phyloP scores from a whole-genome alignment of 331 rosid genomes.

The Pyracantha coccinea region DNA sequence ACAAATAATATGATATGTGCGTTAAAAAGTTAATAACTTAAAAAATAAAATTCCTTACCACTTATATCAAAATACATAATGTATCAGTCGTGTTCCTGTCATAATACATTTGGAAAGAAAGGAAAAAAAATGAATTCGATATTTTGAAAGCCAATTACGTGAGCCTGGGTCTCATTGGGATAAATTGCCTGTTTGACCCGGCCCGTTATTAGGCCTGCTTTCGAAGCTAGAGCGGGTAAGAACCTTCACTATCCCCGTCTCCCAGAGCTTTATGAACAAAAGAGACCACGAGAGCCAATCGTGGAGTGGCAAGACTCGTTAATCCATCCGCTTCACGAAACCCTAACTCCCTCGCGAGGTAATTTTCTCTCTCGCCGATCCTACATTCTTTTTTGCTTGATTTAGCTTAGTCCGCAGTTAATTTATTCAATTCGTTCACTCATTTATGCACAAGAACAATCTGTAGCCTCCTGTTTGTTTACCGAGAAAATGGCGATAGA shows the following conservation, averaged over 20 bases:
- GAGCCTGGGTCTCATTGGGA: not conserved
- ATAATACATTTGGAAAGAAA: no score
- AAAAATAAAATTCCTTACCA: fast-evolving
- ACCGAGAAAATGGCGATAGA: not conserved
- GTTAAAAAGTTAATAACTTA: no score
- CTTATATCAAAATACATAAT: fast-evolving
- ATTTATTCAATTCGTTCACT: not conserved
- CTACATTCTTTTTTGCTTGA: not conserved
- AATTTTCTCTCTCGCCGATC: not conserved
- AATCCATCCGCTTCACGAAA: no score
- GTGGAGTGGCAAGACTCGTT: no score
- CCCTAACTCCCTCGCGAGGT: not conserved
- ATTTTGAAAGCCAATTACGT: not conserved
- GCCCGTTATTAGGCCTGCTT: not conserved
- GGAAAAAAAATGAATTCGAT: no score
- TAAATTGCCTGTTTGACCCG: not conserved
- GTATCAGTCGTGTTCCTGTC: no score
- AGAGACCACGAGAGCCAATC: no score
- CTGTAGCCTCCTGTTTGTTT: not conserved
- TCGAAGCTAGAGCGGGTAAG: not conserved
- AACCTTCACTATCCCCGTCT: not conserved
- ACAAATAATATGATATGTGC: fast-evolving
- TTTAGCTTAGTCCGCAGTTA: not conserved
- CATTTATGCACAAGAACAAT: not conserved
- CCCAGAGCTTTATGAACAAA: no score